Evolutionary conservation across 371 early-diverging fungal genomes (phyloP).

Genomic region (Zychaea mexicana): DNA sequence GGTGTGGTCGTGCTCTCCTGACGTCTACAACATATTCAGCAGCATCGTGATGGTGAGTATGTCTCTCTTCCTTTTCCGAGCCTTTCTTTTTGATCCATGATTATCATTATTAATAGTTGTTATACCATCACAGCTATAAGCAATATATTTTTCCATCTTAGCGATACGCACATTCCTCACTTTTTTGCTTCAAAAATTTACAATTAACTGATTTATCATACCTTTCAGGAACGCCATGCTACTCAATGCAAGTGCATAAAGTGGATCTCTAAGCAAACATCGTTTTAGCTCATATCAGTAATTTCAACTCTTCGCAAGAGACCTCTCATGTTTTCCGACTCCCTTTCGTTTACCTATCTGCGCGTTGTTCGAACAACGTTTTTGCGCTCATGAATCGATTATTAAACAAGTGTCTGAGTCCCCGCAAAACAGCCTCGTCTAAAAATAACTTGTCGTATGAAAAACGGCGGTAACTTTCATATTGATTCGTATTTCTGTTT

Average conservation of each 20-base stretch:
- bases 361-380: constrained; percentile 32
- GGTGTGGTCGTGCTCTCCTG: constrained; percentile 15
- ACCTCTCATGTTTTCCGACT: not conserved
- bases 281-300: not conserved
- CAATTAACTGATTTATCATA: too few species aligned
- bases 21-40: constrained; percentile 8
- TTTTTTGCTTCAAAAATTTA: too few species aligned
- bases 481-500: not conserved
- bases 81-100: too few species aligned
- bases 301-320: not conserved
- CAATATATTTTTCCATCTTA: not conserved
- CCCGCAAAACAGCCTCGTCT: constrained; percentile 31
- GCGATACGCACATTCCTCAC: not conserved
- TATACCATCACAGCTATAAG: constrained; percentile 37
- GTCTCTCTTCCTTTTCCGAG: not conserved
- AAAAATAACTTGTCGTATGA: not conserved
- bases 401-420: constrained; percentile 36
- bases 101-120: not conserved
- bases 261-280: constrained; percentile 38
- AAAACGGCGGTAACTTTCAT: not conserved
- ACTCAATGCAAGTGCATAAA: constrained; percentile 48
- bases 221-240: constrained; percentile 55
- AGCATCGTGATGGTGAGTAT: not conserved
- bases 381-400: constrained; percentile 52
- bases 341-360: constrained; percentile 19